These are phyloP conservation scores for Daldinia sp. DNA, from an alignment of 2,329 filamentous ascomycete genomes.

Conservation along the genomic window DNA sequence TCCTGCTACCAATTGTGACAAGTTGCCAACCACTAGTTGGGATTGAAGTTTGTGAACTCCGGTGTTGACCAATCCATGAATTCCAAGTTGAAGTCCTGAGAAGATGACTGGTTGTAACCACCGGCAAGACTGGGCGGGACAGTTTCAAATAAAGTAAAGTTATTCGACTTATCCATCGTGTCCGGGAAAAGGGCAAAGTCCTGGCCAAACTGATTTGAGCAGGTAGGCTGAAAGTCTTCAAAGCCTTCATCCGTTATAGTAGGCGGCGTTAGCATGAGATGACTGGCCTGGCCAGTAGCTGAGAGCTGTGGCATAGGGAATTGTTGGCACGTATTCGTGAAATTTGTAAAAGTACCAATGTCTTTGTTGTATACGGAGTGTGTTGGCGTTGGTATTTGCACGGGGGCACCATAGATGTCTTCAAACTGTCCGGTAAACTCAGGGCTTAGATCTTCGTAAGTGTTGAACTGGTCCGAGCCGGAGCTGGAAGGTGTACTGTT, in stretches of 20 bases:
- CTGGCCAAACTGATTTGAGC: conserved; percentile 53
- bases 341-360: conserved; percentile 54
- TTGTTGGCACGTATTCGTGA: conserved; percentile 52
- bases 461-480: conserved; percentile 60
- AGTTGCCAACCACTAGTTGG: conserved; percentile 23
- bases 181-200: conserved; percentile 72
- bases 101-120: conserved; percentile 61
- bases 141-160: conserved; percentile 55
- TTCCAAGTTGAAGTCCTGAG: conserved; percentile 56
- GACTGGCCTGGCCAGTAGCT: conserved; percentile 71
- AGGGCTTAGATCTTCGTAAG: conserved; percentile 66
- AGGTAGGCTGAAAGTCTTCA: conserved; percentile 58
- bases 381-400: conserved; percentile 63
- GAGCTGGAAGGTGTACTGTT: conserved; percentile 58
- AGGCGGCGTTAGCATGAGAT: conserved; percentile 73
- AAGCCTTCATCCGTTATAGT: conserved; percentile 73
- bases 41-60: conserved; percentile 37
- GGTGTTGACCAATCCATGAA: conserved; percentile 44
- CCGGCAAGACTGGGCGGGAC: conserved; percentile 60
- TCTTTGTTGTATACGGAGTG: conserved; percentile 55
- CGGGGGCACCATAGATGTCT: conserved; percentile 67
- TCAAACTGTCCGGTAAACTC: conserved; percentile 69
- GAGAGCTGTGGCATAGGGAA: conserved; percentile 66
- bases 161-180: conserved; percentile 51
- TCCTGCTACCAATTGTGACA: no score